Conservation (phyloP, 2,329 filamentous ascomycete genomes). For the Apiospora malaysiana region DNA sequence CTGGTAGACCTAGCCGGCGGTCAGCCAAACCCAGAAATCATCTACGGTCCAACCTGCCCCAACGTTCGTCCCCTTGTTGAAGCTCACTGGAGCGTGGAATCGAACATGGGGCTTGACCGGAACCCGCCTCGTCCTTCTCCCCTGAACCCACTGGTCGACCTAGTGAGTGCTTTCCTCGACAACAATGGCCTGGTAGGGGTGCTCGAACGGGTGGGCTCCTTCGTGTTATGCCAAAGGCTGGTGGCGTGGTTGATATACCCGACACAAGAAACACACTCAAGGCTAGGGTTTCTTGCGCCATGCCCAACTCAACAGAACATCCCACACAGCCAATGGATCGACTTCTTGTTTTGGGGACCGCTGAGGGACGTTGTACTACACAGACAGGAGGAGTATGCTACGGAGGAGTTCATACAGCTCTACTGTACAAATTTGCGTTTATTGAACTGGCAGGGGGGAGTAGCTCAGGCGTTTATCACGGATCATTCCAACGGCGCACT, state of each 20-base stretch:
- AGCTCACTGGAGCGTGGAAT: conserved; percentile 25
- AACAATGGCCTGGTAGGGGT: conserved; percentile 35
- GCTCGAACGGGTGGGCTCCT: conserved; percentile 41
- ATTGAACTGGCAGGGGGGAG: conserved; percentile 42
- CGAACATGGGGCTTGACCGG: conserved; percentile 4
- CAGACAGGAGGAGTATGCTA: conserved; percentile 44
- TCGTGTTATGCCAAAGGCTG: conserved; percentile 40
- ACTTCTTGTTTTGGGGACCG: conserved; percentile 40
- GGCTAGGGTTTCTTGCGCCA: conserved; percentile 34
- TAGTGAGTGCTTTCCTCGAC: conserved; percentile 39
- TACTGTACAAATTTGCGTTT: conserved; percentile 42
- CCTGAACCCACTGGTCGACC: conserved; percentile 38
- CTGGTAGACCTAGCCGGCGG: conserved; percentile 36
- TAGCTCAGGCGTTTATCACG: conserved; percentile 33
- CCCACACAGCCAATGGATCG: conserved; percentile 41
- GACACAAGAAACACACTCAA: conserved; percentile 37
- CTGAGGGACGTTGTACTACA: conserved; percentile 44
- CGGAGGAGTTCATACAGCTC: conserved; percentile 43
- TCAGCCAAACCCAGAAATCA: conserved; percentile 32
- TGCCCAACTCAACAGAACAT: conserved; percentile 36
- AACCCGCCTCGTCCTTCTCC: conserved; percentile 18
- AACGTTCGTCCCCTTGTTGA: conserved; percentile 43
- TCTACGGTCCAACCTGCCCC: conserved; percentile 41
- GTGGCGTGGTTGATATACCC: conserved; percentile 41
- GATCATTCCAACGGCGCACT: conserved; percentile 36